Conservation (phyloP, 805 yeast genomes). For the Kodamaea lidongshanica region DNA sequence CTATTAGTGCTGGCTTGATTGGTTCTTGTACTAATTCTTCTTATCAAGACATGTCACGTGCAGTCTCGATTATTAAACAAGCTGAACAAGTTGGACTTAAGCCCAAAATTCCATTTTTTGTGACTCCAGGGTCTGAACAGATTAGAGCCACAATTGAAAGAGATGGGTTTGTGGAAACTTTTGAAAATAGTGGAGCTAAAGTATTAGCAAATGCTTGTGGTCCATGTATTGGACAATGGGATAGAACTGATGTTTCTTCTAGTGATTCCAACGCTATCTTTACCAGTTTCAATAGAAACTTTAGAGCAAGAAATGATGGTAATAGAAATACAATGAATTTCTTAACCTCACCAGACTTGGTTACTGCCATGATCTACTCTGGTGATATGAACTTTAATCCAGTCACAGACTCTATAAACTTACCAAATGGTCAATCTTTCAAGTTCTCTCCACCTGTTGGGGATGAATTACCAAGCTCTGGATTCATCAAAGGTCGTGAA, state of each 20-base stretch:
- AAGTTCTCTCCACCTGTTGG: conserved; percentile 76
- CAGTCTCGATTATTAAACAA: conserved; percentile 85
- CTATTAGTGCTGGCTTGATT: conserved; percentile 88
- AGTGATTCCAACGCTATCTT: conserved; percentile 80
- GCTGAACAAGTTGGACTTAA: conserved; percentile 89
- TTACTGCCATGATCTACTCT: conserved; percentile 92
- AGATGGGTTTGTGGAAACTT: conserved; percentile 86
- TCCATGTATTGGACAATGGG: conserved; percentile 99
- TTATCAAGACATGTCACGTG: conserved; percentile 96
- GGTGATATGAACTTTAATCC: conserved; percentile 94
- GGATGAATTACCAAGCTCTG: conserved; percentile 72
- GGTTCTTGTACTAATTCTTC: conserved; percentile 99
- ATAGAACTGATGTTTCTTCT: conserved; percentile 71
- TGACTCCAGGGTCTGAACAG: conserved; percentile 98
- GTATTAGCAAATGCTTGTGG: conserved; percentile 98
- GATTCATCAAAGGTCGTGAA: conserved; percentile 69
- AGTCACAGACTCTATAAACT: conserved; percentile 71
- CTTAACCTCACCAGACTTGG: conserved; percentile 97
- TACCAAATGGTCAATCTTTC: conserved; percentile 66
- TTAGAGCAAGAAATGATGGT: conserved; percentile 97
- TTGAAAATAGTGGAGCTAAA: conserved; percentile 86
- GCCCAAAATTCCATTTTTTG: conserved; percentile 83
- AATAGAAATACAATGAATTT: conserved; percentile 96
- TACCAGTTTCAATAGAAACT: conserved; percentile 96
- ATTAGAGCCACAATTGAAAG: conserved; percentile 96